Conservation (phyloP, 2,329 filamentous ascomycete species). For the Tolypocladium amazonense region DNA sequence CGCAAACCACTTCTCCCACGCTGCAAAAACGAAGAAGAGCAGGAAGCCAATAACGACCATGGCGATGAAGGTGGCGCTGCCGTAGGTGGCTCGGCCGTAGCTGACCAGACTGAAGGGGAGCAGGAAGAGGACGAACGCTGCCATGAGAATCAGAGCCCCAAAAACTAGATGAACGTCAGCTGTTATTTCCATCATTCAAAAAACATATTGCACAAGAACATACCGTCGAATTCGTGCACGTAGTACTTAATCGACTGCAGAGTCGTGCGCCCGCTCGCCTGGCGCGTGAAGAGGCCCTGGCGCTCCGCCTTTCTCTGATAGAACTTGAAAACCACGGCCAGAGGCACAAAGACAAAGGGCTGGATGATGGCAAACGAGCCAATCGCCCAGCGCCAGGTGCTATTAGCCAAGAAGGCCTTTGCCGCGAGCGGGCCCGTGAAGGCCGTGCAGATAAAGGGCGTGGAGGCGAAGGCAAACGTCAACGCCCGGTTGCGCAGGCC, state of each 20-base stretch:
- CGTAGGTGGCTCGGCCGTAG: constrained; percentile 33
- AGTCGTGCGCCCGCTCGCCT: constrained; percentile 26
- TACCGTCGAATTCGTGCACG: constrained; percentile 42
- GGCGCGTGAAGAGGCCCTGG: constrained; percentile 31
- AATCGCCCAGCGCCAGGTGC: constrained; percentile 52
- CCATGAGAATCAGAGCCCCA: constrained; percentile 43
- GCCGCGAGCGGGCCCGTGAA: constrained; percentile 51
- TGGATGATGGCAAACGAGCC: constrained; percentile 56
- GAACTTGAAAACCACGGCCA: constrained; percentile 44
- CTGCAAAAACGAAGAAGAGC: constrained; percentile 41
- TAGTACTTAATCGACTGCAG: constrained; percentile 39
- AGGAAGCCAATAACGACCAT: constrained; percentile 48
- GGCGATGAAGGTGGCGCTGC: constrained; percentile 35
- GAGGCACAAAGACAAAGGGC: constrained; percentile 49
- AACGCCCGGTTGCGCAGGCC: constrained; percentile 50
- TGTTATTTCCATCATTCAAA: not conserved
- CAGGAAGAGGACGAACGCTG: constrained; percentile 48
- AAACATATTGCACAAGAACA: not conserved
- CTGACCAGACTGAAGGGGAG: constrained; percentile 50
- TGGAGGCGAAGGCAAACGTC: constrained; percentile 48
- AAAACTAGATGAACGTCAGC: constrained; percentile 17
- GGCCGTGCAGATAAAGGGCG: constrained; percentile 56
- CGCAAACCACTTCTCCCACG: constrained; percentile 48
- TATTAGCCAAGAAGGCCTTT: constrained; percentile 34
- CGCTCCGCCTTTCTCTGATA: constrained; percentile 47